phyloP scores from a whole-genome alignment of 2,329 filamentous ascomycete species.

The Diaporthe batatas region DNA sequence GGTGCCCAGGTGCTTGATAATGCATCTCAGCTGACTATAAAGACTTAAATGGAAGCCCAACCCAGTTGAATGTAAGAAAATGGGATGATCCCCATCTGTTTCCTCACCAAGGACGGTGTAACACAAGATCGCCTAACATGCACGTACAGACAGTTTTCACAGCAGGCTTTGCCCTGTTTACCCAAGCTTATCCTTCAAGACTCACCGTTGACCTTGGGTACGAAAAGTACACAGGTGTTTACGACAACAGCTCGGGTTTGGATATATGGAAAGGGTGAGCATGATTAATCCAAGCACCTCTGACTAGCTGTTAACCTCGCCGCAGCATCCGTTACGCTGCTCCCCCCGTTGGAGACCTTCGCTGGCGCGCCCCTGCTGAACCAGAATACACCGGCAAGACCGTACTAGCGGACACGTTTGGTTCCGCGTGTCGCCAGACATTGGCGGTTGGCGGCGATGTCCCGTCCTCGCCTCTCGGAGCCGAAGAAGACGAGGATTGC shows the following conservation, averaged over 20 bases:
- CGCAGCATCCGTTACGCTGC: slow-evolving; percentile 9
- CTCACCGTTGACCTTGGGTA: slow-evolving; percentile 8
- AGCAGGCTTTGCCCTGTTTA: not conserved
- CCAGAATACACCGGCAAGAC: not conserved
- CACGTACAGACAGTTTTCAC: not conserved
- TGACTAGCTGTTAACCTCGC: not conserved
- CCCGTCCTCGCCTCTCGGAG: not conserved
- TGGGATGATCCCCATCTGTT: not conserved
- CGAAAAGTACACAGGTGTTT: slow-evolving; percentile 11
- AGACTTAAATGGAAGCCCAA: too few relatives aligned
- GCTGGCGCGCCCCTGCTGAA: slow-evolving; percentile 1
- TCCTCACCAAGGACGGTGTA: not conserved
- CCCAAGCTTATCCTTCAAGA: not conserved
- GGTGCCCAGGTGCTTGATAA: too few relatives aligned
- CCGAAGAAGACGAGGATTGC: slow-evolving; percentile 4
- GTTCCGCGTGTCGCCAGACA: not conserved
- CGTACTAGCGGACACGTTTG: slow-evolving; percentile 1
- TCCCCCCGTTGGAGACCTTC: slow-evolving; percentile 6
- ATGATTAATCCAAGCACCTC: not conserved
- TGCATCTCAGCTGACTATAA: too few relatives aligned
- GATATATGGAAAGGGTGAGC: slow-evolving; percentile 10
- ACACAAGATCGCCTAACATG: not conserved
- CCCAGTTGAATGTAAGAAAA: not conserved
- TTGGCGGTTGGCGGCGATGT: not conserved
- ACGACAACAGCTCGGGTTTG: slow-evolving; percentile 1